A percentile compares a stretch with the other conserved stretches of the same genome.
Conservation (phyloP, 1,284 basidiomycete genomes). For the Anthracocystis walkeri region DNA sequence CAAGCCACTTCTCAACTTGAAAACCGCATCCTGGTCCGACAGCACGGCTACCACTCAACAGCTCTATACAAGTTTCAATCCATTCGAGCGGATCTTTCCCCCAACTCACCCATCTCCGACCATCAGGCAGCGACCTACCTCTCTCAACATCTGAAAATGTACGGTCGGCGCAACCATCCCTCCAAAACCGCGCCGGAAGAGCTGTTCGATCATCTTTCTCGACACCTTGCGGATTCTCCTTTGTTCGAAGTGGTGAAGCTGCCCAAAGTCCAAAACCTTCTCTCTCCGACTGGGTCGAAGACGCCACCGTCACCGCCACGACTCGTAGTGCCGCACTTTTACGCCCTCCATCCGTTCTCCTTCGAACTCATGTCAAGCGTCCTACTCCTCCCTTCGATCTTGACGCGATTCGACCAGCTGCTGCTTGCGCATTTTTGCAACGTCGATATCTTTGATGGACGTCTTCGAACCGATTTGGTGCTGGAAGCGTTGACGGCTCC, state of each 20-base stretch:
- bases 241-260: slow-evolving; percentile 20
- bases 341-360: slow-evolving; percentile 23
- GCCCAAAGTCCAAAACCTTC: slow-evolving; percentile 16
- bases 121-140: slow-evolving; percentile 8
- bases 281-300: not conserved
- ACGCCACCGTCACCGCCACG: not conserved
- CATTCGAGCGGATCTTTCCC: slow-evolving; percentile 9
- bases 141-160: slow-evolving; percentile 23
- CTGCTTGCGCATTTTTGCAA: slow-evolving; percentile 37
- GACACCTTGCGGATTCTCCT: slow-evolving; percentile 10
- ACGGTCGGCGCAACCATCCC: slow-evolving; percentile 7
- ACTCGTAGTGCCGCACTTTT: slow-evolving; percentile 26
- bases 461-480: slow-evolving; percentile 20
- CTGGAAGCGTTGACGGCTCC: slow-evolving; percentile 46
- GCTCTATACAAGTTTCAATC: slow-evolving; percentile 16
- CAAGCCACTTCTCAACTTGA: not conserved
- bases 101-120: slow-evolving; percentile 9
- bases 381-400: slow-evolving; percentile 52
- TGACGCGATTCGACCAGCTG: slow-evolving; percentile 44
- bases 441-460: slow-evolving; percentile 12
- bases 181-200: not conserved
- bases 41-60: slow-evolving; percentile 19
- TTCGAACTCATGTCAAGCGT: slow-evolving; percentile 2
- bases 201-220: not conserved
- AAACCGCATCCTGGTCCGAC: slow-evolving; percentile 15